Percentiles rank a stretch among this genome's conserved stretches.
Evolutionary conservation across 2,329 filamentous ascomycete species (phyloP).

Genomic region (Cyphellophora attinorum): DNA sequence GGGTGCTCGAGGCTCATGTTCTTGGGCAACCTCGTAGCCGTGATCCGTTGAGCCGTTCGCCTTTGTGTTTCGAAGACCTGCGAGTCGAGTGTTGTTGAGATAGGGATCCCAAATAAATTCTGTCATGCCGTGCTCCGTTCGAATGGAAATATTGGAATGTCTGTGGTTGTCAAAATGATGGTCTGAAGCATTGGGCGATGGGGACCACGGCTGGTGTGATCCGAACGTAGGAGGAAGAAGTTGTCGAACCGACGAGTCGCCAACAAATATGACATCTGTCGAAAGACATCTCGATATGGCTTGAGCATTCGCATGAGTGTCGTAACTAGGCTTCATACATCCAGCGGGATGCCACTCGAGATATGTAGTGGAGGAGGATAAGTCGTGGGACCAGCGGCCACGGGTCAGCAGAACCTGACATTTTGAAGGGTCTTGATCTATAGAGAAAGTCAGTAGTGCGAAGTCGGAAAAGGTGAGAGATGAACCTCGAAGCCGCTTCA

Average conservation of each 20-base stretch:
- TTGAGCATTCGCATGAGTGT: no score
- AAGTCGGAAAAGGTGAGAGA: no score
- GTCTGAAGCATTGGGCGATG: no score
- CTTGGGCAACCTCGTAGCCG: no score
- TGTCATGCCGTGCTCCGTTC: conserved; percentile 36
- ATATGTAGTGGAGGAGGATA: conserved; percentile 9
- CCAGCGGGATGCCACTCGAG: conserved; percentile 49
- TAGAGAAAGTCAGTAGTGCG: not conserved
- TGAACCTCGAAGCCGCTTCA: no score
- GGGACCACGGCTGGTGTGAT: no score
- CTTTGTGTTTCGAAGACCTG: conserved; percentile 25
- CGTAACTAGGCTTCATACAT: conserved; percentile 51
- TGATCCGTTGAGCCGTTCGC: no score
- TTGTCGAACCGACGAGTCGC: conserved; percentile 52
- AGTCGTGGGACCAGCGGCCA: conserved; percentile 41
- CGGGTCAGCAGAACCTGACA: conserved; percentile 42
- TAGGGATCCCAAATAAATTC: conserved; percentile 56
- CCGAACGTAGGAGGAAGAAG: no score
- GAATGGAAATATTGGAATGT: conserved; percentile 35
- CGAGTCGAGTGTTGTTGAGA: conserved; percentile 41
- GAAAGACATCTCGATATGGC: conserved; percentile 44
- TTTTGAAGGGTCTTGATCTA: conserved; percentile 39
- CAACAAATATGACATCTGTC: conserved; percentile 47
- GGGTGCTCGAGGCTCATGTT: conserved; percentile 30
- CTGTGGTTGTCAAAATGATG: no score